These are phyloP conservation scores for Chlamydomonas incerta DNA, from an alignment of 139 green algal genomes.

Conservation along the genomic window DNA sequence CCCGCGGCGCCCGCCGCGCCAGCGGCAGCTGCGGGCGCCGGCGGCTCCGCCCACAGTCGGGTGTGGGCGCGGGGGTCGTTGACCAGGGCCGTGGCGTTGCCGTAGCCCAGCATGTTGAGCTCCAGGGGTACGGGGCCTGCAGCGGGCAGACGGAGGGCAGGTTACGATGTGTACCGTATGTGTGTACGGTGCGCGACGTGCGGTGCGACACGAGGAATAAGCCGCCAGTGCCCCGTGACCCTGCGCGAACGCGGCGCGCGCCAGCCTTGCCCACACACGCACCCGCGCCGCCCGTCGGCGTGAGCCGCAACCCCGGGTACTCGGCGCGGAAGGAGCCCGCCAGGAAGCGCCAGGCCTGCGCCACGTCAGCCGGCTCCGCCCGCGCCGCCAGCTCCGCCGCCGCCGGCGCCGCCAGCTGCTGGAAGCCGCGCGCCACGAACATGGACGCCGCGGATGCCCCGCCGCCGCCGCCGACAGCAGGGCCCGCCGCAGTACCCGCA, in stretches of 20 bases:
- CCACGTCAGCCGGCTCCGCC: not conserved
- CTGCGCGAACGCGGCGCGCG: no score
- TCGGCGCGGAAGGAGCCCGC: not conserved
- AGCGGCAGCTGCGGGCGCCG: no score
- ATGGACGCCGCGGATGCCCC: no score
- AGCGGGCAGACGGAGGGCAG: not conserved
- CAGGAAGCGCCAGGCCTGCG: not conserved
- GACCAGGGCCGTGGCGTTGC: not conserved
- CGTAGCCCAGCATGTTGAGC: constrained; percentile 19
- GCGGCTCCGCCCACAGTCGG: not conserved
- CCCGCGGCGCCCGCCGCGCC: no score
- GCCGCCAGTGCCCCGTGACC: no score
- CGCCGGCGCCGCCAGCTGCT: not conserved
- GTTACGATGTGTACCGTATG: not conserved
- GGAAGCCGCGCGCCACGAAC: not conserved
- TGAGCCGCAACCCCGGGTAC: not conserved
- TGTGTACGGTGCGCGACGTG: not conserved
- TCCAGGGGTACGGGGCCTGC: not conserved
- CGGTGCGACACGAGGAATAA: no score
- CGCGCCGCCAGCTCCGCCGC: not conserved
- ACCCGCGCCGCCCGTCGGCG: not conserved
- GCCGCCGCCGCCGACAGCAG: no score
- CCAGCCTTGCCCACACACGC: not conserved
- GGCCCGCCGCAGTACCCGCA: no score
- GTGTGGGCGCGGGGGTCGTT: not conserved